Conservation (phyloP, 345 rosid genomes). For the Hibiscus mutabilis region DNA sequence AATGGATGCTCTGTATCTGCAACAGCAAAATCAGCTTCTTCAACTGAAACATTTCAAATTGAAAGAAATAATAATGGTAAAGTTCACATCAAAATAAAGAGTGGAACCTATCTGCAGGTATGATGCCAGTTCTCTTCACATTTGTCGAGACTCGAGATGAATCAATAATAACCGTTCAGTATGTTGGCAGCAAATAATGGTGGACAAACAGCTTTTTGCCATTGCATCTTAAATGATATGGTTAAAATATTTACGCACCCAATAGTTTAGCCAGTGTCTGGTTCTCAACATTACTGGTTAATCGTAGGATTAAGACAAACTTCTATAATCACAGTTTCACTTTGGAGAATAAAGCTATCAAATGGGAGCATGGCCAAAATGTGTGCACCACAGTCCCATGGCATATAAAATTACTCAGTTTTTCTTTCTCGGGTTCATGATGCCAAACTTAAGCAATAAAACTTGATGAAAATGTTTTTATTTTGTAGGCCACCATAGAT, state of each 20-base stretch:
- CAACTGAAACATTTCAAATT: constrained; percentile 37
- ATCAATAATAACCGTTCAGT: not conserved
- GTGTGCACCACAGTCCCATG: not conserved
- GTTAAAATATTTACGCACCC: not conserved
- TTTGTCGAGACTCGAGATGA: not conserved
- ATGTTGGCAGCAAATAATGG: not conserved
- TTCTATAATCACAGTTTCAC: not conserved
- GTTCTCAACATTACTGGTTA: not conserved
- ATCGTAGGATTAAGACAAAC: not conserved
- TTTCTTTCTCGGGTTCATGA: constrained; percentile 2
- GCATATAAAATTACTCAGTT: not conserved
- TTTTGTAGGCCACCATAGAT: constrained; percentile 40
- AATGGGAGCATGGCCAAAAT: not conserved
- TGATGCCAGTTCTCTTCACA: not conserved
- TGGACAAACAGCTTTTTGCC: not conserved
- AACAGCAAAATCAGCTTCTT: constrained; percentile 39
- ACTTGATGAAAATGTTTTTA: constrained; percentile 18
- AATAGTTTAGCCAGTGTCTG: not conserved
- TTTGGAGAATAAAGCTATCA: not conserved
- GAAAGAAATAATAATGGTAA: constrained; percentile 40
- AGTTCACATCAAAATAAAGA: constrained; percentile 45
- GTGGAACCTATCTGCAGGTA: constrained; percentile 63
- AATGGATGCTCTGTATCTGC: constrained; percentile 51
- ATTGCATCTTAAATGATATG: not conserved
- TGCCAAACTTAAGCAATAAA: constrained; percentile 4